A percentile compares a stretch with the other conserved stretches of the same genome.
Conservation (phyloP, 345 rosid species). For the Salix brachista region DNA sequence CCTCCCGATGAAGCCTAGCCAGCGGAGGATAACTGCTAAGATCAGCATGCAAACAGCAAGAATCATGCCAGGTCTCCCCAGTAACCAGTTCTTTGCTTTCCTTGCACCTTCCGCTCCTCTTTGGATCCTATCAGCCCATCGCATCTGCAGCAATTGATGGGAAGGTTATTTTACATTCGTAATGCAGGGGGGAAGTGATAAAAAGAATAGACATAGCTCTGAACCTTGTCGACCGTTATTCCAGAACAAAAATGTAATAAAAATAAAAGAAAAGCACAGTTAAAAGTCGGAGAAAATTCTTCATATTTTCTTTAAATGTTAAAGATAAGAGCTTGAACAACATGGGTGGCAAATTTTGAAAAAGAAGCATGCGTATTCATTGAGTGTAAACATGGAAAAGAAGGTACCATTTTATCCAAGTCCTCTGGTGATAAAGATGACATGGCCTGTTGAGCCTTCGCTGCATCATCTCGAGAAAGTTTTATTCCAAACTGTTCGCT, state of each 20-base stretch:
- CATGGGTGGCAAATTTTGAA: neutral
- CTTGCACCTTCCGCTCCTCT: constrained; percentile 66
- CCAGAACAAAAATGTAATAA: neutral
- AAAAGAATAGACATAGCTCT: neutral
- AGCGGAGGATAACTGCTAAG: constrained; percentile 71
- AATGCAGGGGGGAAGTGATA: neutral
- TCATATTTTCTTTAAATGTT: neutral
- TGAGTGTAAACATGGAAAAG: neutral
- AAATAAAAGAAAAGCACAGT: neutral
- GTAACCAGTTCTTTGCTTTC: constrained; percentile 90
- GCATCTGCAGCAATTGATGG: constrained; percentile 52
- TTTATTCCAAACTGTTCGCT: constrained; percentile 87
- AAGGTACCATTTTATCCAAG: constrained; percentile 83
- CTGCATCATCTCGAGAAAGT: constrained; percentile 81
- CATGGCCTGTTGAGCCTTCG: constrained; percentile 87
- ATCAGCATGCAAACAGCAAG: constrained; percentile 76
- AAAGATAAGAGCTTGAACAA: neutral
- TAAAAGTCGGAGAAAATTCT: neutral
- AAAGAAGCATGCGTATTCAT: neutral
- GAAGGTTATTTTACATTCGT: neutral
- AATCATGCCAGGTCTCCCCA: constrained; percentile 76
- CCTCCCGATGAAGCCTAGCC: constrained; percentile 73
- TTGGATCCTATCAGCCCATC: constrained; percentile 82
- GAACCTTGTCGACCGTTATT: neutral
- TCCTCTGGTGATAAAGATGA: constrained; percentile 75